Base-by-base conservation (phyloP, 306 rosid genomes). In the Lathyrus sativus region DNA sequence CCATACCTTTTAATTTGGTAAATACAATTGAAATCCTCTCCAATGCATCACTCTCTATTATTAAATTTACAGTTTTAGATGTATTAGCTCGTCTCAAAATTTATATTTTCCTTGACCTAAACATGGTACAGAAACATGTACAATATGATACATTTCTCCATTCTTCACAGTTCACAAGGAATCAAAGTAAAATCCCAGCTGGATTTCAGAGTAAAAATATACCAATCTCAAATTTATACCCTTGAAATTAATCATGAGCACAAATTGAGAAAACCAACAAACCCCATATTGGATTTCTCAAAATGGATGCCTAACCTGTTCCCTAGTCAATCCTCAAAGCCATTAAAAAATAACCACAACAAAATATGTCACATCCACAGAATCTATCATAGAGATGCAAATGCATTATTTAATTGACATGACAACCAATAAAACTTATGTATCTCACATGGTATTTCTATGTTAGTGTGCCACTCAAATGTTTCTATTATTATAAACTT, bases 361-460 rank as follows among this genome's bases (percentile, higher is more conserved):
- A 78, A 62, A 72, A 62, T 41, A 57, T 76, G 73, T 67, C 22
- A 55, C 77, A 66, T 48, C 62, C 62, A 54, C 74, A 62, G 78
- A 82, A 73, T 79, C 79, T 65, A 67, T 76, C 69, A 44, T n/a
- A 17, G 65, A 67, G 81, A 76, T 80, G 73, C 84, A 65, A 71
- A 45, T 46, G 28, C 2, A 49, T 28, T 72, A 56, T 59, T 80
- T 72, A 78, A 78, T 74, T 14, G 76, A 70, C 72, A 75, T 80
- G 85, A 71, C 79, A 80, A 64, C 83, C 89, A 82, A 86, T 81
- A 76, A 75, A 75, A 74, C 75, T 65, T 49, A 37, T 41, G 70
- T 70, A 75, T 46, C 62, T 82, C 95, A 88, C 89, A 84, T 79
- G 88, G 76, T 82, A 80, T 78, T 84, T 86, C 79, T 85, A 74